Base-by-base conservation (phyloP, 768 basidiomycete species). In the Kwoniella dendrophila region DNA sequence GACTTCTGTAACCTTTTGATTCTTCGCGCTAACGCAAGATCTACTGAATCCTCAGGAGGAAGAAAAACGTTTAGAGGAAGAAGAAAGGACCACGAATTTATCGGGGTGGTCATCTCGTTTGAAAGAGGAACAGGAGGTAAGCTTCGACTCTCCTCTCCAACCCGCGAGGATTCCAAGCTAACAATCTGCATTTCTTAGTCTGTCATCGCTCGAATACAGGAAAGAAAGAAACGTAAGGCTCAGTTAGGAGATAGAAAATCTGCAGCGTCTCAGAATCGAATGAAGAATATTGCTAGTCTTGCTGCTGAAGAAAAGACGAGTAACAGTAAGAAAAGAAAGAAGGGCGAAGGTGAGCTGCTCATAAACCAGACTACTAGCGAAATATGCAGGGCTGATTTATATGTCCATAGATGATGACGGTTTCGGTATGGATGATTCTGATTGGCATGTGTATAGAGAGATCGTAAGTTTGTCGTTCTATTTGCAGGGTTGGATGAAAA, bases 381-480 rank as follows among this genome's bases (percentile, higher is more conserved):
- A n/a, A n/a, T 58, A 7, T 26, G 30, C 20, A 5, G n/a, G 27
- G 4, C 14, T 58, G 48, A 32, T 12, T 24, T 8, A 18, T 12
- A 33, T 10, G 2, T 34, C 26, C 16, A 58, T 30, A 43, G 48
- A 60, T 30, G 94, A 97, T 82, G 94, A 98, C 69, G 87, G 83
- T 81, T 99, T 98, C 73, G 93, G 95, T 3, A 88, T 87, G 18
- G 88, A 95, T 67, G 94, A 98, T 73, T 92, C 89, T 6, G 95
- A 98, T 74, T 98, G 95, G 94, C 88, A 88, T 0, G 92, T 98
- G 61, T 98, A 98, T 75, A 90, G 95, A 67, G 93, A 97, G 80
- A 93, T 99, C 62, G 94, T 94, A 75, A 66, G 85, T 78, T 10
- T 2, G 6, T 45, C 18, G 18, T 38, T 5, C 22, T 58, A 43